A percentile compares a stretch with the other conserved stretches of the same genome.
Evolutionary conservation across 2,329 filamentous ascomycete species (phyloP).

Genomic region (Knufia fluminis): DNA sequence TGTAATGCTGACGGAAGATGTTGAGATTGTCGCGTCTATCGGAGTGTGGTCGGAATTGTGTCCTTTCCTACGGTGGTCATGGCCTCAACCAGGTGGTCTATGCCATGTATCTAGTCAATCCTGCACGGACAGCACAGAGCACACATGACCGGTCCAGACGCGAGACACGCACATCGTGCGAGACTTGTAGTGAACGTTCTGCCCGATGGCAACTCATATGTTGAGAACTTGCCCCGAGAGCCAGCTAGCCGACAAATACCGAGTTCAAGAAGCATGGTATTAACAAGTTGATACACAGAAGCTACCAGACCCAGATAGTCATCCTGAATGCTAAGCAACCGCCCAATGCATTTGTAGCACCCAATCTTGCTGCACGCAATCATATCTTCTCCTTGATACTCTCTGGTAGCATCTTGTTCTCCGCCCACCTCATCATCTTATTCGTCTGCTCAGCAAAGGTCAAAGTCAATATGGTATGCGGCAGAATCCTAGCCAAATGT

Average conservation of each 20-base stretch:
- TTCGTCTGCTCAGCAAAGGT: slow-evolving; percentile 95
- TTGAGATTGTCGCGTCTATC: background rate
- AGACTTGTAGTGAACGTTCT: no score
- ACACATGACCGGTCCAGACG: no score
- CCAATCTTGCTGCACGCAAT: slow-evolving; percentile 2
- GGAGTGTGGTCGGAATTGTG: background rate
- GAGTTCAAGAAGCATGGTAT: no score
- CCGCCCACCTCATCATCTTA: slow-evolving; percentile 74
- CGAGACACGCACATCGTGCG: no score
- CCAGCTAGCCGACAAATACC: no score
- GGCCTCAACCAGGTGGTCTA: background rate
- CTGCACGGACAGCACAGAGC: background rate
- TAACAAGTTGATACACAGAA: no score
- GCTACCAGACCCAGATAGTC: no score
- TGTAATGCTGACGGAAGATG: background rate
- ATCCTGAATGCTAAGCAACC: background rate
- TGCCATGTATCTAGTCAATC: background rate
- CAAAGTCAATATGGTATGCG: slow-evolving; percentile 89
- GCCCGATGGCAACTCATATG: no score
- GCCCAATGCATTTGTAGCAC: background rate
- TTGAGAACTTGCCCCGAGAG: no score
- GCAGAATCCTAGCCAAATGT: slow-evolving; percentile 85
- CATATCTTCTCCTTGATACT: slow-evolving; percentile 40
- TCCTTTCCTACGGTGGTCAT: background rate
- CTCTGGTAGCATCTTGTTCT: slow-evolving; percentile 48